Percentiles rank a stretch among this genome's conserved stretches.
phyloP scores from a whole-genome alignment of 2,329 filamentous ascomycete species.

The Gnomoniopsis sp. region DNA sequence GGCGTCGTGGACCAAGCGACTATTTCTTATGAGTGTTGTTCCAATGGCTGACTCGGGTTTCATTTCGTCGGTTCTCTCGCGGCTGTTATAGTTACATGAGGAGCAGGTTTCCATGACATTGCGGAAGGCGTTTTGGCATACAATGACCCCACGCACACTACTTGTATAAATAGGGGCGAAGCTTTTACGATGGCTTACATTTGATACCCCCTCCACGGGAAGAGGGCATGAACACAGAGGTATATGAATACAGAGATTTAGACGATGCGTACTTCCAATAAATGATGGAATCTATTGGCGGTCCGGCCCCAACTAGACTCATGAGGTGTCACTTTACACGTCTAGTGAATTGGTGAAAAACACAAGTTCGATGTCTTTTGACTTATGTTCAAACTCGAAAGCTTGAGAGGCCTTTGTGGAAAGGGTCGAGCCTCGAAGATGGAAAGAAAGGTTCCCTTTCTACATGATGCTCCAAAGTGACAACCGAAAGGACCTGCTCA shows the following conservation, averaged over 20 bases:
- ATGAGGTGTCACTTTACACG: too few species aligned
- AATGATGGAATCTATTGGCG: background rate
- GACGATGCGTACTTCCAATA: background rate
- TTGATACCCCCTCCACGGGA: conserved; percentile 18
- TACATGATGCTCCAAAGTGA: too few species aligned
- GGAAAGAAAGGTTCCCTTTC: too few species aligned
- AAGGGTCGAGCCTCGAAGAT: too few species aligned
- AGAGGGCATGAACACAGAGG: conserved; percentile 16
- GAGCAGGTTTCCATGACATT: conserved; percentile 15
- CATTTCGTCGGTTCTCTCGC: background rate
- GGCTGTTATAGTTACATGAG: conserved; percentile 16
- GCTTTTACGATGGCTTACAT: conserved; percentile 15
- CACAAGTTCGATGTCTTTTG: too few species aligned
- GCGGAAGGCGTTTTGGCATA: conserved; percentile 19
- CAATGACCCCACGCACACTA: conserved; percentile 4
- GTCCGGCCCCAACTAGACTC: too few species aligned
- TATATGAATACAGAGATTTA: conserved; percentile 9
- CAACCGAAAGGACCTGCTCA: too few species aligned
- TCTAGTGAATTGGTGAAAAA: too few species aligned
- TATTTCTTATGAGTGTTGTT: conserved; percentile 58
- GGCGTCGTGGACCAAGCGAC: conserved; percentile 62
- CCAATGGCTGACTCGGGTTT: background rate
- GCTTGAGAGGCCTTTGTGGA: too few species aligned
- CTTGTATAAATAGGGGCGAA: conserved; percentile 17
- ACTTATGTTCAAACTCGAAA: too few species aligned